Evolutionary conservation across 2,329 filamentous ascomycete species (phyloP).

Genomic region (Ilyonectria mors-panacis): DNA sequence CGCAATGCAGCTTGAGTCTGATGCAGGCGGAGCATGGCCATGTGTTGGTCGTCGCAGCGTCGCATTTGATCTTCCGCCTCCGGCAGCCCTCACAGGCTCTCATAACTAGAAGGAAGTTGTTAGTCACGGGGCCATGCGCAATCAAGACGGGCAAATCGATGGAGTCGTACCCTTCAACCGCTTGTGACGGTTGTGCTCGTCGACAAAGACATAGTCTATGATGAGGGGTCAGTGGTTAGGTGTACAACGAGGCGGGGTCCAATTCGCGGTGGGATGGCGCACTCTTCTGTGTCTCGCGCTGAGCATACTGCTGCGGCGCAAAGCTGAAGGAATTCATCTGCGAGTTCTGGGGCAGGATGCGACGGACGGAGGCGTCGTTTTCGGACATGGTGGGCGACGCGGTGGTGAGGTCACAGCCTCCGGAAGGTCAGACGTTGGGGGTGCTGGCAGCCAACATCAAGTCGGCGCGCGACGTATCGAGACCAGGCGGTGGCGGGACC

Average conservation of each 20-base stretch:
- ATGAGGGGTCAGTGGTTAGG: constrained; percentile 36
- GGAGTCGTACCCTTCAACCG: constrained; percentile 83
- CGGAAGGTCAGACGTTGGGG: constrained; percentile 37
- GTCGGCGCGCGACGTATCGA: constrained; percentile 41
- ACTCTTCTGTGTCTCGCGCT: constrained; percentile 88
- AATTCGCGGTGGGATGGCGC: constrained; percentile 55
- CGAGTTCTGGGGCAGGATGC: constrained; percentile 74
- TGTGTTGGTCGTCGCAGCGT: constrained; percentile 95
- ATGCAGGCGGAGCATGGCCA: constrained; percentile 98
- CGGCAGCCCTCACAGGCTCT: constrained; percentile 96
- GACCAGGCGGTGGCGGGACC: constrained; percentile 23
- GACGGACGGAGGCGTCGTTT: constrained; percentile 72
- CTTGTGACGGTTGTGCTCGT: constrained; percentile 98
- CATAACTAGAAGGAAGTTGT: constrained; percentile 76
- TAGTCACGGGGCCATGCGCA: constrained; percentile 22
- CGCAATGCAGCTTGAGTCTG: constrained; percentile 91
- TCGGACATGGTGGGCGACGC: constrained; percentile 66
- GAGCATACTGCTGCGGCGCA: constrained; percentile 70
- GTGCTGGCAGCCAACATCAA: constrained; percentile 49
- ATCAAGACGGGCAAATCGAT: constrained; percentile 6
- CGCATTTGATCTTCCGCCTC: constrained; percentile 97
- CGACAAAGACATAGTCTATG: constrained; percentile 97
- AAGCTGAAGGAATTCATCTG: constrained; percentile 82
- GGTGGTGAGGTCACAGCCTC: constrained; percentile 45
- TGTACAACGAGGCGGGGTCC: constrained; percentile 12